A percentile compares a stretch with the other conserved stretches of the same genome.
Conservation (phyloP, 768 basidiomycete genomes). For the Boletus bicolor region DNA sequence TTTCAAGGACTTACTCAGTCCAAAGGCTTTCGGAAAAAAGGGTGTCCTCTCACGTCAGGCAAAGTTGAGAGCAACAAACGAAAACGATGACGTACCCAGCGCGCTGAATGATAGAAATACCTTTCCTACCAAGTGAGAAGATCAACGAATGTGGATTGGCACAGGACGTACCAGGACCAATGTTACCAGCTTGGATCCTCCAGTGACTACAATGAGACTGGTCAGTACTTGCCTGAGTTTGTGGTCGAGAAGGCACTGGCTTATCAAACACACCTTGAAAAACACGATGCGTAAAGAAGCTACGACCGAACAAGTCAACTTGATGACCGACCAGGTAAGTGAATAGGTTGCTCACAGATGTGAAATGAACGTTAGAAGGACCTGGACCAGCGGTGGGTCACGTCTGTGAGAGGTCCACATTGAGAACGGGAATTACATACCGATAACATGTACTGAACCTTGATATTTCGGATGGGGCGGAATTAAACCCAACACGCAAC, state of each 20-base stretch:
- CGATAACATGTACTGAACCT: constrained; percentile 28
- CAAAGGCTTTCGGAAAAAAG: constrained; percentile 19
- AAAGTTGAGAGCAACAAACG: background rate
- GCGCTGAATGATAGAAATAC: constrained; percentile 16
- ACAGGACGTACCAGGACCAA: constrained; percentile 16
- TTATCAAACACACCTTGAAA: constrained; percentile 19
- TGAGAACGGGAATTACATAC: constrained; percentile 6
- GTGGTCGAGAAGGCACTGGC: background rate
- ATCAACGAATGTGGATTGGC: background rate
- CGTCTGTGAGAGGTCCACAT: background rate
- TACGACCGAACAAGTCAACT: constrained; percentile 5
- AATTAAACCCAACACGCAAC: background rate
- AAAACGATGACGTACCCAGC: constrained; percentile 18
- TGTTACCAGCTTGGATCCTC: constrained; percentile 14
- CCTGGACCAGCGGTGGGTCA: constrained; percentile 6
- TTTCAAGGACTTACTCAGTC: constrained; percentile 23
- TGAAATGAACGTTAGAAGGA: constrained; percentile 26
- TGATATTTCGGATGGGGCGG: background rate
- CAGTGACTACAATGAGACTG: constrained; percentile 13
- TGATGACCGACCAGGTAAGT: background rate
- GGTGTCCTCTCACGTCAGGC: constrained; percentile 12
- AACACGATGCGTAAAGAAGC: constrained; percentile 26
- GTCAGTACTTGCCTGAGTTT: background rate
- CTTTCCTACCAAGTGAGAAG: constrained; percentile 11
- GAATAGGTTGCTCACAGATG: constrained; percentile 19